Percentiles rank a stretch among this genome's conserved stretches.
These are phyloP conservation scores for Aureobasidium sp. DNA, from an alignment of 2,329 filamentous ascomycete species.

Conservation along the genomic window DNA sequence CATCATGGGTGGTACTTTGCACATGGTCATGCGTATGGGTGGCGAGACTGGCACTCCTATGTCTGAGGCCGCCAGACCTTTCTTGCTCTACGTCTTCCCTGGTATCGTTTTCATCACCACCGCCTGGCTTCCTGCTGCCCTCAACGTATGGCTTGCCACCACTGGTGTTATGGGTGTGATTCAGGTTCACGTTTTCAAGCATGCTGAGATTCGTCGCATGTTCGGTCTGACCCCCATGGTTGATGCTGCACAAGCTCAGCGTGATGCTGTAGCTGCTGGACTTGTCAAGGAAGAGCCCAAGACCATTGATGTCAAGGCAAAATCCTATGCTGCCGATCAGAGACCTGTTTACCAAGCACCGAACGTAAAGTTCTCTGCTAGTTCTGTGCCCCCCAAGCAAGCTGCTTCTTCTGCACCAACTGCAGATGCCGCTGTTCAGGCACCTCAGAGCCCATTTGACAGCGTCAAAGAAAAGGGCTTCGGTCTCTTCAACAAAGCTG, in stretches of 20 bases:
- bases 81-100: constrained; percentile 44
- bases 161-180: constrained; percentile 32
- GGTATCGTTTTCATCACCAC: constrained; percentile 46
- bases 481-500: constrained; percentile 9
- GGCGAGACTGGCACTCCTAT: constrained; percentile 39
- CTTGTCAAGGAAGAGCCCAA: constrained; percentile 4
- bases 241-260: background rate
- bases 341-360: constrained; percentile 10
- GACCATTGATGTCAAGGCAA: constrained; percentile 15
- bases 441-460: background rate
- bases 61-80: constrained; percentile 26
- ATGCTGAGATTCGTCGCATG: constrained; percentile 26
- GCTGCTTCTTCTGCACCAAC: background rate
- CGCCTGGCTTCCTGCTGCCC: constrained; percentile 43
- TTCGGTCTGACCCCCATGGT: constrained; percentile 31
- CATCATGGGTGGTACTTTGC: constrained; percentile 25
- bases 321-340: background rate
- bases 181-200: constrained; percentile 32
- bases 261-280: background rate
- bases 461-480: constrained; percentile 1
- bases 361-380: constrained; percentile 6
- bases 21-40: constrained; percentile 32
- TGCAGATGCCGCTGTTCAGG: background rate
- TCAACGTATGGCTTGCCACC: constrained; percentile 56
- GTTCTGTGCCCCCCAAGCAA: background rate